These are phyloP conservation scores for Trichoderma afroharzianum DNA, from an alignment of 2,329 filamentous ascomycete species.

Conservation along the genomic window DNA sequence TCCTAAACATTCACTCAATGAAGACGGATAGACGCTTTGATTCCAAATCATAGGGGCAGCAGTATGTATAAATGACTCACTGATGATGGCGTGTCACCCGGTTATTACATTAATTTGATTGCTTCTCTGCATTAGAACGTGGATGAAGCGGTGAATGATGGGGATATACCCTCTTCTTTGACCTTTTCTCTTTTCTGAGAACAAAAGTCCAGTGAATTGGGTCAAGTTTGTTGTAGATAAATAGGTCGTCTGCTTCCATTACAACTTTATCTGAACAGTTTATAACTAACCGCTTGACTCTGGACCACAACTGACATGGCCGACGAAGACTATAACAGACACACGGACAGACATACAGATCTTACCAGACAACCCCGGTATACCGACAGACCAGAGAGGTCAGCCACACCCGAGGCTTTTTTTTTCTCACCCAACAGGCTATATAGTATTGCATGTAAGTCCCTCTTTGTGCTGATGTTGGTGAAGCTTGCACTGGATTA, in stretches of 20 bases:
- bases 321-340: background rate
- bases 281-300: background rate
- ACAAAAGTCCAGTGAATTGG: background rate
- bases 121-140: background rate
- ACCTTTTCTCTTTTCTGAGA: background rate
- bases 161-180: background rate
- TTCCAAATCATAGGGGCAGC: background rate
- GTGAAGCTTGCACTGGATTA: background rate
- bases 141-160: background rate
- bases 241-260: background rate
- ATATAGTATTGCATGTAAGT: background rate
- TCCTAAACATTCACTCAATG: background rate
- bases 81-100: background rate
- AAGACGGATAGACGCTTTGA: background rate
- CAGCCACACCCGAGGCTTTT: too few relatives aligned
- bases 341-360: too few relatives aligned
- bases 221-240: background rate
- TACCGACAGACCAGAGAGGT: too few relatives aligned
- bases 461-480: background rate
- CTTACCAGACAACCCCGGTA: too few relatives aligned
- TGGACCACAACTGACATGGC: background rate
- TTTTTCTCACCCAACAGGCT: background rate
- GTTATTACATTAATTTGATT: background rate
- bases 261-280: background rate
- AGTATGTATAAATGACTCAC: background rate